A percentile compares a stretch with the other conserved stretches of the same genome.
These are phyloP conservation scores for Croton laevigatus DNA, from an alignment of 441 rosid species.

Conservation along the genomic window DNA sequence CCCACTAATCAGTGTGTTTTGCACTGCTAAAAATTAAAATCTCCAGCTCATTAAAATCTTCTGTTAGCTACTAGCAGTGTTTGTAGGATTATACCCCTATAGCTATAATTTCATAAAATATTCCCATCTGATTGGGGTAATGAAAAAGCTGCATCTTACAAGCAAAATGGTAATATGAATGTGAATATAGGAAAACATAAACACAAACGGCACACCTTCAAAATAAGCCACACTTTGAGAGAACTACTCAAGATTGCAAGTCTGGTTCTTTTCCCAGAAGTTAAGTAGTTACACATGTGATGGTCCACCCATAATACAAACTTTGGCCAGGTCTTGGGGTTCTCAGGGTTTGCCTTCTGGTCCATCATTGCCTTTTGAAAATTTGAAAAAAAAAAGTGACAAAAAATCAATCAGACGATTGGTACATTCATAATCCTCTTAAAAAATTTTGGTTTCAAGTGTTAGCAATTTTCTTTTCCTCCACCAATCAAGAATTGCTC, in stretches of 20 bases:
- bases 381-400: too few relatives aligned
- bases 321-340: constrained; percentile 85
- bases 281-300: constrained; percentile 80
- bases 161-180: neutral
- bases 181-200: neutral
- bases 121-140: neutral
- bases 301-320: constrained; percentile 76
- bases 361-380: constrained; percentile 57
- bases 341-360: constrained; percentile 57
- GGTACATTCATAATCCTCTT: neutral
- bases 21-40: neutral
- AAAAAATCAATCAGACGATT: neutral
- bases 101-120: too few relatives aligned
- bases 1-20: constrained; percentile 17
- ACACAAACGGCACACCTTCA: constrained; percentile 52
- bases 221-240: constrained; percentile 87
- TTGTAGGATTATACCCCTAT: too few relatives aligned
- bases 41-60: too few relatives aligned
- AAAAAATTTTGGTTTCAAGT: neutral
- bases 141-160: neutral
- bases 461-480: neutral
- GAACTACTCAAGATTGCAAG: constrained; percentile 88
- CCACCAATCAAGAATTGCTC: neutral
- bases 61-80: neutral
- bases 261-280: constrained; percentile 73